A percentile compares a stretch with the other conserved stretches of the same genome.
These are phyloP conservation scores for Leishmania major DNA, from an alignment of 208 protist genomes.

Conservation along the genomic window DNA sequence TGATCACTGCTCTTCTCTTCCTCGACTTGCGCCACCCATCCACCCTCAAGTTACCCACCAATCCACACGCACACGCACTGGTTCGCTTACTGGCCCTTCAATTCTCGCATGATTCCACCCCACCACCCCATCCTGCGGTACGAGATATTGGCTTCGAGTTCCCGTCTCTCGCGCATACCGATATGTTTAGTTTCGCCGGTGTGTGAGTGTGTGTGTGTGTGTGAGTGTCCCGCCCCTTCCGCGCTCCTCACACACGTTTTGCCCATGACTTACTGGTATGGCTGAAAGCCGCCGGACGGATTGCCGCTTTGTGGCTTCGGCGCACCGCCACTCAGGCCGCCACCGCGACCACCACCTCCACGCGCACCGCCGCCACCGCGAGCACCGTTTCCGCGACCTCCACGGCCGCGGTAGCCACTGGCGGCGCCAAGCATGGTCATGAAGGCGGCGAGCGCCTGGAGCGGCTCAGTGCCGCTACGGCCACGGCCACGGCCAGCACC, in stretches of 20 bases:
- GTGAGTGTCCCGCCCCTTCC: neutral
- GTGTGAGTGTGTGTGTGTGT: too few relatives aligned
- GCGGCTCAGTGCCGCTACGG: constrained; percentile 41
- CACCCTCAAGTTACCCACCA: neutral
- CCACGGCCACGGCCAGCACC: constrained; percentile 30
- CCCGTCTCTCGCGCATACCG: neutral
- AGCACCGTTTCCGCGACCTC: constrained; percentile 22
- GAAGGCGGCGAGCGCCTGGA: constrained; percentile 66
- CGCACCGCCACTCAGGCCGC: neutral
- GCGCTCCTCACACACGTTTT: neutral
- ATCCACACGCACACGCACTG: neutral
- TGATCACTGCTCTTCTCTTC: neutral
- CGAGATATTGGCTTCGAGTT: neutral
- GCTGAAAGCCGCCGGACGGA: constrained; percentile 50
- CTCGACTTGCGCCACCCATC: neutral
- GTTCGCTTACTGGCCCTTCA: neutral
- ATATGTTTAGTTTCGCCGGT: neutral
- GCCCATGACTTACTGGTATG: constrained; percentile 38
- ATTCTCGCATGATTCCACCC: too few relatives aligned
- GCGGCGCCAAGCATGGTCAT: constrained; percentile 69
- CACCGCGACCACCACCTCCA: constrained; percentile 28
- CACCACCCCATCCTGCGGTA: neutral
- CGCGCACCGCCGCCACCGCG: constrained; percentile 24
- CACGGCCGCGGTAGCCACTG: constrained; percentile 29
- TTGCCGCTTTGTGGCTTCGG: constrained; percentile 23